Evolutionary conservation across 306 rosid genomes (phyloP).

Genomic region (Adenanthera pavonina): DNA sequence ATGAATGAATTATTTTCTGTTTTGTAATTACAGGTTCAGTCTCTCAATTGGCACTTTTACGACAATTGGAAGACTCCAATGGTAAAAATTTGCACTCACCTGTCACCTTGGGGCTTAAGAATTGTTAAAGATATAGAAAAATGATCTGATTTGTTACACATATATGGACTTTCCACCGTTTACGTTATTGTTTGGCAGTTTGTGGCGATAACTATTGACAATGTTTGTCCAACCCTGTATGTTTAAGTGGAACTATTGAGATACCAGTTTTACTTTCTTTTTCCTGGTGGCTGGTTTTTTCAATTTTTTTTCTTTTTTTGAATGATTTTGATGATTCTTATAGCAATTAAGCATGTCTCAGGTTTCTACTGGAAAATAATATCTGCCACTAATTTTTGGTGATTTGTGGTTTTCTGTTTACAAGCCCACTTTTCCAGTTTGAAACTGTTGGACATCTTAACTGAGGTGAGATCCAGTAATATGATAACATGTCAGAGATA

Average conservation of each 20-base stretch:
- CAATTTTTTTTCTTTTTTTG: background rate
- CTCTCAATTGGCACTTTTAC: conserved; percentile 5
- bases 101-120: background rate
- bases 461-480: background rate
- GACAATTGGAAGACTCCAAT: background rate
- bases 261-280: background rate
- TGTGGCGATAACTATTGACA: background rate
- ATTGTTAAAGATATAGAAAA: background rate
- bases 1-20: conserved; percentile 10
- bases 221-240: background rate
- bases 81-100: background rate
- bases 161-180: background rate
- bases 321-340: background rate
- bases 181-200: background rate
- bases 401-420: background rate
- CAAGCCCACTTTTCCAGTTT: no score
- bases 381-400: background rate
- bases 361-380: background rate
- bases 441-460: background rate
- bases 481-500: background rate
- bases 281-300: background rate
- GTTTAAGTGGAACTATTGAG: background rate
- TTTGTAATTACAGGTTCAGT: conserved; percentile 34
- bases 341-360: background rate
- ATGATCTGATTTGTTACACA: background rate